A percentile compares a stretch with the other conserved stretches of the same genome.
These are phyloP conservation scores for Scorias spongiosa DNA, from an alignment of 2,329 filamentous ascomycete genomes.

Conservation along the genomic window DNA sequence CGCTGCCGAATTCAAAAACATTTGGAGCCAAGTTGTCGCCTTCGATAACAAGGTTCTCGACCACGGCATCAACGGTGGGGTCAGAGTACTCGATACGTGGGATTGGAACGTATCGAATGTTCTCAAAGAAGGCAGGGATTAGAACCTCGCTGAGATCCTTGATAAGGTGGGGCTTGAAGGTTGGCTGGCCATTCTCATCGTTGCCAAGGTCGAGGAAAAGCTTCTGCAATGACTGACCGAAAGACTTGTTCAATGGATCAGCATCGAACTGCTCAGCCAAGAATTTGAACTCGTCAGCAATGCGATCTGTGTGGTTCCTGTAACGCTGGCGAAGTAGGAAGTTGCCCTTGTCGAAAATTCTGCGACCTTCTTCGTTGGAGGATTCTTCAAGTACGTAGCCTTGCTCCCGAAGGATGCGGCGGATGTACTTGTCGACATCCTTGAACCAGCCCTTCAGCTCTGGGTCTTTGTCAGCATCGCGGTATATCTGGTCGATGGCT, in stretches of 20 bases:
- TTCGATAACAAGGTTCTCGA: conserved; percentile 92
- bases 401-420: conserved; percentile 72
- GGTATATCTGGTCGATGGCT: conserved; percentile 72
- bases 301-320: conserved; percentile 65
- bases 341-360: conserved; percentile 69
- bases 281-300: conserved; percentile 84
- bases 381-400: conserved; percentile 77
- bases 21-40: conserved; percentile 96
- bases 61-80: conserved; percentile 64
- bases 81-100: conserved; percentile 91
- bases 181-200: conserved; percentile 66
- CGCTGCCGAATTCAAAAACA: conserved; percentile 68
- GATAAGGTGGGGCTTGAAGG: conserved; percentile 83
- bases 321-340: conserved; percentile 84
- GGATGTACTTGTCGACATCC: conserved; percentile 59
- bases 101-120: conserved; percentile 76
- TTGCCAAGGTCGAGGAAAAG: conserved; percentile 84
- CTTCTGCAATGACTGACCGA: conserved; percentile 61
- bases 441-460: conserved; percentile 87
- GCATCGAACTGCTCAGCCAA: conserved; percentile 76
- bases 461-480: conserved; percentile 69
- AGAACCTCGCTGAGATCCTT: conserved; percentile 84
- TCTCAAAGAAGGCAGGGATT: conserved; percentile 67
- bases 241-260: conserved; percentile 72
- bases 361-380: conserved; percentile 69